Base-by-base conservation (phyloP, 768 basidiomycete species). In the Mycena filopes region DNA sequence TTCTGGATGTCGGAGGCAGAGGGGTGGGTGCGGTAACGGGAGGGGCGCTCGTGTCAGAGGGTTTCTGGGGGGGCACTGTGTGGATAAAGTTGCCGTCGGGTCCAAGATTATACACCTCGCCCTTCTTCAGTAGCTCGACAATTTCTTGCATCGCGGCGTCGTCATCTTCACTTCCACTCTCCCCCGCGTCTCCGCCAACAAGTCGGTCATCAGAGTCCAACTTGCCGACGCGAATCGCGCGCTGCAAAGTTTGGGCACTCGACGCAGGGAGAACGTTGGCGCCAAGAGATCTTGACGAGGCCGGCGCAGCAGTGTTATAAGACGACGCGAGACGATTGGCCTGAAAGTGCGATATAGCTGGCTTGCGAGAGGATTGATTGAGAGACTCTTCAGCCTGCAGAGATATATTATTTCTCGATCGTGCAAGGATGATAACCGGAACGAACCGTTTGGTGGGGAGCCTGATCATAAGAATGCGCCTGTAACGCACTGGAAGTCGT, bases 331-430 rank as follows among this genome's bases (percentile, higher is more conserved):
- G 77, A 23, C 83, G 84, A 43, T 79, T 83, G 1, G 88, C 84
- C 72, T 86, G 93, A 75, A 93, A 93, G 42, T 81, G 85, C 15
- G 92, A 93, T 42, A 89, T 75, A 0, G 82, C 71, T 9, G 86
- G 81, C 71, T 86, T 89, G 45, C 81, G 68, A 56, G 64, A 47
- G 15, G 68, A 38, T 43, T 66, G 68, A 31, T 48, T 63, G 11
- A 51, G 11, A 50, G 50, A 51, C 13, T 69, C 50, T 40, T 66
- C 60, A 11, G 63, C 43, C 64, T 69, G 21, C 40, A n/a, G n/a
- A n/a, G n/a, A 20, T 45, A 46, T 45, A 38, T 26, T 43, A 63
- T 46, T 63, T 53, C n/a, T 36, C 10, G 36, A 36, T 36, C 36
- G 10, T 11, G 12, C 11, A 59, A 45, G 18, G 59, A 45, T 41